These are phyloP conservation scores for Parietaria judaica DNA, from an alignment of 306 rosid genomes.

Conservation along the genomic window DNA sequence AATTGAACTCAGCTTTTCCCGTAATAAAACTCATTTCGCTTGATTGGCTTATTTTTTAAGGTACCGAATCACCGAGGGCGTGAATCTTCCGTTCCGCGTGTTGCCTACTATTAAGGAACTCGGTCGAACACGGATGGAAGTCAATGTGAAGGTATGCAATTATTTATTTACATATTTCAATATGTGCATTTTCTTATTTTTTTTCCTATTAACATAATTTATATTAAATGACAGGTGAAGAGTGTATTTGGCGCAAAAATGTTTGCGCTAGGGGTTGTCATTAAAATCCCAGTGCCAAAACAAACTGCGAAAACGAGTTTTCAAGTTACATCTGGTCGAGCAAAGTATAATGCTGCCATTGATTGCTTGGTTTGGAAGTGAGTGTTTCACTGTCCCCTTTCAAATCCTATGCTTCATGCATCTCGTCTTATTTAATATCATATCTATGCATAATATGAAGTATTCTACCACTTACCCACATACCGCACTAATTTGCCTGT, in stretches of 20 bases:
- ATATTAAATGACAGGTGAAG: constrained; percentile 52
- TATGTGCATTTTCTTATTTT: constrained; percentile 12
- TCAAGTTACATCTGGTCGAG: constrained; percentile 85
- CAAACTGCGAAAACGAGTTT: constrained; percentile 88
- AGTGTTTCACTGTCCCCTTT: constrained; percentile 19
- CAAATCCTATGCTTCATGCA: neutral
- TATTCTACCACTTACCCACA: too few species aligned
- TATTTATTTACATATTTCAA: constrained; percentile 2
- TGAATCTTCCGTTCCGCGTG: constrained; percentile 92
- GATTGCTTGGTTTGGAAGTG: constrained; percentile 96
- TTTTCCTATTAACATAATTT: constrained; percentile 14
- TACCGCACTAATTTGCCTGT: too few species aligned
- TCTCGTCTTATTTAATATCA: neutral
- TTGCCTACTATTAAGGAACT: constrained; percentile 92
- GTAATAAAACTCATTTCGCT: too few species aligned
- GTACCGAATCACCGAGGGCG: constrained; percentile 93
- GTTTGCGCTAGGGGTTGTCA: constrained; percentile 92
- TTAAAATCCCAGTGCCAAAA: constrained; percentile 87
- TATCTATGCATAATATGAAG: neutral
- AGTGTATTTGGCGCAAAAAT: constrained; percentile 86
- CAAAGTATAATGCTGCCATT: constrained; percentile 82
- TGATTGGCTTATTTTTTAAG: constrained; percentile 6
- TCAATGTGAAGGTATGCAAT: constrained; percentile 71
- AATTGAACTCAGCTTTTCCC: neutral
- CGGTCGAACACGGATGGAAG: constrained; percentile 92